Conservation (phyloP, 73 alveolate species). For the Tetrahymena thermophila region DNA sequence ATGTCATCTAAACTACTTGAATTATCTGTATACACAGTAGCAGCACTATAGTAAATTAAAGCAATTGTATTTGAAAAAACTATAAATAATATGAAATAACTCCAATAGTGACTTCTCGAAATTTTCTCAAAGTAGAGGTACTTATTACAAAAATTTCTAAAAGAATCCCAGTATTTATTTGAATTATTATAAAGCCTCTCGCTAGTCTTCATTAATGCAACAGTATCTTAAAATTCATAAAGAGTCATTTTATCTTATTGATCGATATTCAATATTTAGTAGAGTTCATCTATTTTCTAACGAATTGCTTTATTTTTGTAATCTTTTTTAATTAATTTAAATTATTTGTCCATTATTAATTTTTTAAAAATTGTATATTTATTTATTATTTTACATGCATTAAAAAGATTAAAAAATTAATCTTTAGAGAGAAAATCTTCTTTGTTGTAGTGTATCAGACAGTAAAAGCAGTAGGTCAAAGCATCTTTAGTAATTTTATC, state of each 20-base stretch:
- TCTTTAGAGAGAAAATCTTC: not conserved
- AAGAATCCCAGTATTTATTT: not conserved
- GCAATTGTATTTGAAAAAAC: not conserved
- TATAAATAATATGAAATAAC: not conserved
- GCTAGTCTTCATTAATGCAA: not conserved
- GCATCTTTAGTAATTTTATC: not conserved
- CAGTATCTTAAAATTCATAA: not conserved
- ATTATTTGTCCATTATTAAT: not conserved
- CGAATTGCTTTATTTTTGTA: not conserved
- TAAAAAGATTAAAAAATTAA: not conserved
- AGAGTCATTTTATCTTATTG: not conserved
- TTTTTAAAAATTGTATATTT: too few relatives aligned
- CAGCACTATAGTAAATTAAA: not conserved
- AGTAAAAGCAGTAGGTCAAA: not conserved
- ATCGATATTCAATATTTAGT: not conserved
- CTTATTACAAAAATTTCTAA: not conserved
- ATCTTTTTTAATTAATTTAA: not conserved
- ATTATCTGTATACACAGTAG: not conserved
- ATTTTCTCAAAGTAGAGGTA: not conserved
- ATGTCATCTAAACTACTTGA: not conserved
- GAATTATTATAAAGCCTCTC: not conserved
- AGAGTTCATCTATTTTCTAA: not conserved
- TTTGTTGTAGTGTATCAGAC: not conserved
- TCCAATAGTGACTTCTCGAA: not conserved
- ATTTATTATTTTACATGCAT: not conserved